Evolutionary conservation across 2,329 filamentous ascomycete species (phyloP).

Genomic region (Thermoascus crustaceus): DNA sequence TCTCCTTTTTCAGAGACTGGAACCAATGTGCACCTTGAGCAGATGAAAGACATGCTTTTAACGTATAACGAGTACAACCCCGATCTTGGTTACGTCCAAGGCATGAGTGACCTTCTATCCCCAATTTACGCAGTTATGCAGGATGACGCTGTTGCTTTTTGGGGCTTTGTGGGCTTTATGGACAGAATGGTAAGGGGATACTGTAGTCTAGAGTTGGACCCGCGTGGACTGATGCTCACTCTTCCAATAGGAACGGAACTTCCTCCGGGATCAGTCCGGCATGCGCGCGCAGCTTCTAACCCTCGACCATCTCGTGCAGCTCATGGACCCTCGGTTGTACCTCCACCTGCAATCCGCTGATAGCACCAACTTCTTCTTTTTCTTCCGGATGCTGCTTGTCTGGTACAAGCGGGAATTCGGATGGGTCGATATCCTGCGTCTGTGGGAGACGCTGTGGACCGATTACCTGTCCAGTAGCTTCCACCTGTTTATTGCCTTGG

Average conservation of each 20-base stretch:
- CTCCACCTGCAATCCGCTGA: constrained; percentile 81
- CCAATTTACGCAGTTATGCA: constrained; percentile 96
- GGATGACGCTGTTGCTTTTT: constrained; percentile 94
- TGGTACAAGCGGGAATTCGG: constrained; percentile 98
- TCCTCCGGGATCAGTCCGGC: constrained; percentile 87
- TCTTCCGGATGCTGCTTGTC: constrained; percentile 96
- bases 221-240: constrained; percentile 7
- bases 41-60: constrained; percentile 98
- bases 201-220: not conserved
- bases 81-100: constrained; percentile 92
- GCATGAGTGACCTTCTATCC: constrained; percentile 94
- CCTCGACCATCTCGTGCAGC: constrained; percentile 87
- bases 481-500: constrained; percentile 87
- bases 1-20: constrained; percentile 88
- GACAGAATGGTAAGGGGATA: constrained; percentile 63
- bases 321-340: constrained; percentile 94
- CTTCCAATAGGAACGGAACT: constrained; percentile 65
- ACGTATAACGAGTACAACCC: constrained; percentile 98
- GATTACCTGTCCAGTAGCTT: constrained; percentile 84
- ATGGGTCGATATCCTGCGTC: constrained; percentile 74
- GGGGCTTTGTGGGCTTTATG: constrained; percentile 96
- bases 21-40: constrained; percentile 95
- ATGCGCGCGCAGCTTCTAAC: constrained; percentile 89
- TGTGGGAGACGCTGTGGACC: constrained; percentile 95
- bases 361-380: constrained; percentile 99